phyloP scores from a whole-genome alignment of 2,329 filamentous ascomycete genomes.

The Dendrostoma leiphaemia region DNA sequence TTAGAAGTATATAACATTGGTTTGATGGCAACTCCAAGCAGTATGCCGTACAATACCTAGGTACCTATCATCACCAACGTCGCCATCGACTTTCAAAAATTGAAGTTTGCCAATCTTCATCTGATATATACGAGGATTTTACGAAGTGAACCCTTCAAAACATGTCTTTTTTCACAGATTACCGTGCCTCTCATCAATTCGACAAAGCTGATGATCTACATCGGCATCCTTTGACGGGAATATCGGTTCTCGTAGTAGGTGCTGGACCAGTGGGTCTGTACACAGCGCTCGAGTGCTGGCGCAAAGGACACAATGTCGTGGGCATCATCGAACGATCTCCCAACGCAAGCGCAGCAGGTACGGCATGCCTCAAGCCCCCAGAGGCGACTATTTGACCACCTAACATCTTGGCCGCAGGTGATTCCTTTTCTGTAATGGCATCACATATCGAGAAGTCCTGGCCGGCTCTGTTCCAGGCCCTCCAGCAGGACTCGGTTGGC shows the following conservation, averaged over 20 bases:
- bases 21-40: no score
- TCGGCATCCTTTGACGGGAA: constrained; percentile 8
- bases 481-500: constrained; percentile 16
- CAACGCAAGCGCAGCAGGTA: constrained; percentile 5
- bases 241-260: constrained; percentile 14
- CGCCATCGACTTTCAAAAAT: no score
- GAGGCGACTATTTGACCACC: no score
- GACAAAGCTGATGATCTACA: background rate
- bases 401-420: constrained; percentile 23
- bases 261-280: constrained; percentile 15
- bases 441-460: constrained; percentile 18
- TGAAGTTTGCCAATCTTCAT: no score
- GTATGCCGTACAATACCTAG: no score
- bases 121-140: background rate
- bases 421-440: constrained; percentile 22
- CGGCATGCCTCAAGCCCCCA: no score
- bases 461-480: constrained; percentile 14
- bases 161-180: constrained; percentile 9
- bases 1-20: no score
- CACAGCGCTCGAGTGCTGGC: constrained; percentile 19
- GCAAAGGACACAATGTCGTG: constrained; percentile 17
- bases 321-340: constrained; percentile 10
- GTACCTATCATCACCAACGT: no score
- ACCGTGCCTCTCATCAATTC: background rate
- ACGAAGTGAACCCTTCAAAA: background rate